Evolutionary conservation across 441 rosid species (phyloP).

Genomic region (Bocquillonia castaneifolia): DNA sequence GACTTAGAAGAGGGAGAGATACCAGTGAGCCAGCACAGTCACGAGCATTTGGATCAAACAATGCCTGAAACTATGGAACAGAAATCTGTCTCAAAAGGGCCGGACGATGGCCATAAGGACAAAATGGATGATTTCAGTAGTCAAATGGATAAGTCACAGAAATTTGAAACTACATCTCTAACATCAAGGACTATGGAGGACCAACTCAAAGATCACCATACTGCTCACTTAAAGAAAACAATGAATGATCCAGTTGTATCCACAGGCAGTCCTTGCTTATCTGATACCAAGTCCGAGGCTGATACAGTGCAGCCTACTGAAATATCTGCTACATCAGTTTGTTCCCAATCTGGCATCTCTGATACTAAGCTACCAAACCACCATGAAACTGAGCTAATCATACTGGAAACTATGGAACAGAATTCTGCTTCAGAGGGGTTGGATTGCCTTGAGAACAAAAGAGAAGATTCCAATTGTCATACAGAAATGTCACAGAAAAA

Average conservation of each 20-base stretch:
- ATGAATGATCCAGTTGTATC: neutral
- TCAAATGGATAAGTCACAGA: neutral
- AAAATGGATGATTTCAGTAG: neutral
- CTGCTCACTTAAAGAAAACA: neutral
- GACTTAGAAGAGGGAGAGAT: conserved; percentile 5
- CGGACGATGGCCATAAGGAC: neutral
- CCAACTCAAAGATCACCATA: neutral
- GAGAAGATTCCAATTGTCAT: too few species aligned
- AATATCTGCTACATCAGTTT: neutral
- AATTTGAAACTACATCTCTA: neutral
- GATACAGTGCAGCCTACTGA: neutral
- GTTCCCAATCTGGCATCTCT: neutral
- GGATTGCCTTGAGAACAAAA: too few species aligned
- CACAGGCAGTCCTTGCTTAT: neutral
- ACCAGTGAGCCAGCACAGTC: neutral
- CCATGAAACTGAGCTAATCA: too few species aligned
- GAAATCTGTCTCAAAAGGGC: neutral
- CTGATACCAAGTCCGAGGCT: neutral
- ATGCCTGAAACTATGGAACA: neutral
- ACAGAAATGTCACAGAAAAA: too few species aligned
- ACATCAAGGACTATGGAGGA: neutral
- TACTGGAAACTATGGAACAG: too few species aligned
- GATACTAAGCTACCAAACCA: neutral
- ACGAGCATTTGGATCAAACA: neutral
- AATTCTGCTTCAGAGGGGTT: too few species aligned